A percentile compares a stretch with the other conserved stretches of the same genome.
Evolutionary conservation across 106 monocot species (phyloP).

Genomic region (Dendrobium nobile): DNA sequence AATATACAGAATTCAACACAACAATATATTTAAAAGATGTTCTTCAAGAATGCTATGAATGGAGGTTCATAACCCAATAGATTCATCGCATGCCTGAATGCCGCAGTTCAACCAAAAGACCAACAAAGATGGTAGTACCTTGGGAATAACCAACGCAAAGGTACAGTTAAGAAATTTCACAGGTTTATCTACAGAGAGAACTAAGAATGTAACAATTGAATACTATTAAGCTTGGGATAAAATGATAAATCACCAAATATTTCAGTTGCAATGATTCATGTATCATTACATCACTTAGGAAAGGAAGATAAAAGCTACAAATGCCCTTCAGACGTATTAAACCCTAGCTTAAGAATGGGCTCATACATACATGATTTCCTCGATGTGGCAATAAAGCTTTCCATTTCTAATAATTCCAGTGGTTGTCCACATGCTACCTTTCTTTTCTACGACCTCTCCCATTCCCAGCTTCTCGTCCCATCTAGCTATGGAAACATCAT

Average conservation of each 20-base stretch:
- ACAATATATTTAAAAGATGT: background rate
- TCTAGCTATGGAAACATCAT: conserved; percentile 49
- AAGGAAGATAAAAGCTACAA: background rate
- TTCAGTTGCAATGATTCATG: background rate
- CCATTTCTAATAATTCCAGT: conserved; percentile 67
- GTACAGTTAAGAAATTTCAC: background rate
- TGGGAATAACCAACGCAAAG: background rate
- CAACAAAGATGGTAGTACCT: background rate
- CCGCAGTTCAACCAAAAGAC: background rate
- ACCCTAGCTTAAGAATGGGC: background rate
- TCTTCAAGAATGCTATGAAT: background rate
- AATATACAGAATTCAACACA: background rate
- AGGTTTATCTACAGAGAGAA: background rate
- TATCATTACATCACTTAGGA: background rate
- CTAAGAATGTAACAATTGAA: background rate
- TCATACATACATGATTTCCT: conserved; percentile 68
- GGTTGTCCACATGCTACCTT: conserved; percentile 70
- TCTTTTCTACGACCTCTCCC: conserved; percentile 73
- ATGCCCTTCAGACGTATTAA: background rate
- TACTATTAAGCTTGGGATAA: background rate
- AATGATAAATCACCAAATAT: background rate
- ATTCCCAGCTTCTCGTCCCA: conserved; percentile 61
- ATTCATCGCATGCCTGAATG: background rate
- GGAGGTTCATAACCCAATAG: background rate
- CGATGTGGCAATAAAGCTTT: conserved; percentile 74